Base-by-base conservation (phyloP, 805 yeast genomes). In the Maudiozyma saulgeensis region DNA sequence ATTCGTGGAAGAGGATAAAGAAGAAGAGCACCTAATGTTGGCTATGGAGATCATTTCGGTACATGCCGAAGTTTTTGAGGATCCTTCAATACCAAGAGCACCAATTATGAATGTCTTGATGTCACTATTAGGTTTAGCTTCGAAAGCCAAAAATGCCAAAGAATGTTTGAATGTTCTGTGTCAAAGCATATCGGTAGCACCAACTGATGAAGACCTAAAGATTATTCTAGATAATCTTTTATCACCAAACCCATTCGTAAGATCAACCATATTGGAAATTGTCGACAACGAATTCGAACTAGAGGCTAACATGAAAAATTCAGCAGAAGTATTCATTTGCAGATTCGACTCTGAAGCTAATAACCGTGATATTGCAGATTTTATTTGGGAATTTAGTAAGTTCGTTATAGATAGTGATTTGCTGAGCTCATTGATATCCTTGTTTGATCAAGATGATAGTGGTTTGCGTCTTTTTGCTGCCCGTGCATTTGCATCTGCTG, bases 321-420 rank as follows among this genome's bases (percentile, higher is more conserved):
- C 82, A 1, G 77, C 78, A 49, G 95, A 90, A 63, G 67, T 93
- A 21, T 90, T 86, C 80, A 80, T 93, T 50, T 76, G 86, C 23
- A 74, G 78, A 51, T 88, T 83, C 62, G 96, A 89, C 62, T 82
- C 80, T 43, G 88, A 82, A 45, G 75, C 74, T 16, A 63, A 71
- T 11, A 80, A 80, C 51, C 73, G 82, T 5, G 82, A 79, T 25
- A 58, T 83, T 16, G 96, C 97, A 0, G 67, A 68, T 18, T 82
- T 91, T 1, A 86, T 93, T 51, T 93, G 97, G 97, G 76, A 79
- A 34, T 96, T 89, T 56, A 87, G 81, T 62, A 70, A 70, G 1
- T 81, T 83, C 51, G 47, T 47, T 15, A 53, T 67, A 12, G 54
- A 47, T 21, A 56, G 56, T 18, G 54, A 60, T n/a, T 60, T 84